Conservation (phyloP, 2,329 filamentous ascomycete genomes). For the Calonectria fujianensis region DNA sequence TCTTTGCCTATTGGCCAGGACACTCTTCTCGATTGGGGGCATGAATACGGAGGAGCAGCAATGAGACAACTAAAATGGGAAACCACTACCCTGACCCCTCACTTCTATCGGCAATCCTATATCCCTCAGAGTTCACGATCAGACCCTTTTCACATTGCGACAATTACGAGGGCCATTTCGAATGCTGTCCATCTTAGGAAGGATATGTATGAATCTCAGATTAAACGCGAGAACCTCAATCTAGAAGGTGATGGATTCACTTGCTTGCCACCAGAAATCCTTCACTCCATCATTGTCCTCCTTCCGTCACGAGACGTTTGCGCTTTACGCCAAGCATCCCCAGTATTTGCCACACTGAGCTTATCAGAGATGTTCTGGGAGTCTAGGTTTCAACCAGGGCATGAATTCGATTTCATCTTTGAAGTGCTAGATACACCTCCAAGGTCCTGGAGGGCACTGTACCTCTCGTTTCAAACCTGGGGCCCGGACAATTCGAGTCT, state of each 20-base stretch:
- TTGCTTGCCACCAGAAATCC: slow-evolving; percentile 39
- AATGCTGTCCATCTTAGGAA: slow-evolving; percentile 10
- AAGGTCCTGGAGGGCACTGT: slow-evolving; percentile 37
- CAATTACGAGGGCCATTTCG: slow-evolving; percentile 26
- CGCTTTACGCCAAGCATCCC: slow-evolving; percentile 43
- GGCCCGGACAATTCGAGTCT: slow-evolving; percentile 15
- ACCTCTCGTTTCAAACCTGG: slow-evolving; percentile 32
- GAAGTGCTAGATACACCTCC: slow-evolving; percentile 32
- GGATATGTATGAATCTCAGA: slow-evolving; percentile 24
- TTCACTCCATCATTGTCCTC: slow-evolving; percentile 31
- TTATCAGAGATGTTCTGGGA: slow-evolving; percentile 43
- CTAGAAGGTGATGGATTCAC: slow-evolving; percentile 36
- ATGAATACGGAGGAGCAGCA: slow-evolving; percentile 40
- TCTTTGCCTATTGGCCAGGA: slow-evolving; percentile 32
- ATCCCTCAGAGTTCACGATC: neutral
- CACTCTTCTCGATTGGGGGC: slow-evolving; percentile 40
- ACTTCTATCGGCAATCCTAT: too few species aligned
- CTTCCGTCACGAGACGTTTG: slow-evolving; percentile 34
- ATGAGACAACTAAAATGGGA: neutral
- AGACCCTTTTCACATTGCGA: slow-evolving; percentile 36
- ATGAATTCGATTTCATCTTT: slow-evolving; percentile 38
- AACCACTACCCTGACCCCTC: neutral
- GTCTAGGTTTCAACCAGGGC: slow-evolving; percentile 36
- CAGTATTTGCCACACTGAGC: slow-evolving; percentile 32
- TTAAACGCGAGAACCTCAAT: neutral